Base-by-base conservation (phyloP, 768 basidiomycete genomes). In the Lactifluus pinguis region DNA sequence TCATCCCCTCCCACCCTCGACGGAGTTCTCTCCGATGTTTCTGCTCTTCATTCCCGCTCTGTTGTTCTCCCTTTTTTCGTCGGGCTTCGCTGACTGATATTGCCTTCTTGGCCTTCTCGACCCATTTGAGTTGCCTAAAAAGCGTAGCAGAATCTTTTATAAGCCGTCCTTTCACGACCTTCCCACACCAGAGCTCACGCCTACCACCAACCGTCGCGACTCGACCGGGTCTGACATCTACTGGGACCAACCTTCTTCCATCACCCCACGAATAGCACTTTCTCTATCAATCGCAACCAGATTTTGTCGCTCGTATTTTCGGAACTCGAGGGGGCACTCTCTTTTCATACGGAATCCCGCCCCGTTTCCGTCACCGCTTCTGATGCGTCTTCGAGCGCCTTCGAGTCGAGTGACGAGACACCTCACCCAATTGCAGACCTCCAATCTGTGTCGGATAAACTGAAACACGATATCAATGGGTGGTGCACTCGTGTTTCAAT, bases 371-470 rank as follows among this genome's bases (percentile, higher is more conserved):
- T 80, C 38, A 77, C 77, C 39, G 68, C 73, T 60, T 88, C 87
- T 14, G 72, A 80, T 29, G 76, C 76, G 57, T 58, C 55, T 41
- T 67, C 72, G 25, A 72, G 74, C 68, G 53, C 68, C 63, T 60
- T 65, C 30, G 84, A 82, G 59, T 84, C 86, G 6, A 83, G 75
- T 60, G 89, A 92, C 66, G 92, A 93, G 74, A 85, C 92, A 82
- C 74, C 91, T 44, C 78, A 79, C 65, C 78, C 88, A 39, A 77
- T 92, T 55, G 77, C 85, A 3, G 89, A 91, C 69, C 78, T 92
- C 67, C 92, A 93, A 71, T 79, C 85, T 11, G 94, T 98, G 72
- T 79, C 94, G 34, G 95, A 98, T 68, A 87, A 92, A 60, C 77
- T 98, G 53, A 87, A 86, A 71, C 83, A 84, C 53, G 94, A 98